Percentiles rank a stretch among this genome's conserved stretches.
phyloP scores from a whole-genome alignment of 306 rosid species.

The Biancaea sappan region DNA sequence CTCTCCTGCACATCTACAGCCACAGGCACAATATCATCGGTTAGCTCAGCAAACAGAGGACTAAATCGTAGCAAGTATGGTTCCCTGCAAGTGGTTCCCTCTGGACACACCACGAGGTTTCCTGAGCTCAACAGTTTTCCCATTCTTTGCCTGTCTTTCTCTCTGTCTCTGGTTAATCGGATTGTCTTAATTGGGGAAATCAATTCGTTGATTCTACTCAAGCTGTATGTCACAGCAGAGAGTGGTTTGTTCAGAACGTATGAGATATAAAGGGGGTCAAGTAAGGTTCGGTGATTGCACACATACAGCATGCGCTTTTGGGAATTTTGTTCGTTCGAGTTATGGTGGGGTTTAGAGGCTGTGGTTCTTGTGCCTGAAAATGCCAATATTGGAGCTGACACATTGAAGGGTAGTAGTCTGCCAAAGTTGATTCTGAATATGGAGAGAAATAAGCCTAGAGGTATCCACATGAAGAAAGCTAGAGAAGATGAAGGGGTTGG shows the following conservation, averaged over 20 bases:
- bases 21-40: conserved; percentile 64
- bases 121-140: conserved; percentile 44
- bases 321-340: background rate
- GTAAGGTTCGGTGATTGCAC: conserved; percentile 79
- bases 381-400: conserved; percentile 54
- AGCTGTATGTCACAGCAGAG: conserved; percentile 64
- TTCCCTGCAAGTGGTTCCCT: conserved; percentile 84
- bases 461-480: conserved; percentile 65
- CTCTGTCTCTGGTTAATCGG: conserved; percentile 55
- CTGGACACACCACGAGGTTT: conserved; percentile 73
- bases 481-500: conserved; percentile 53
- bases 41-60: conserved; percentile 68
- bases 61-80: conserved; percentile 77
- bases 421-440: conserved; percentile 45
- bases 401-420: conserved; percentile 42
- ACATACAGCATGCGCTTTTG: conserved; percentile 55
- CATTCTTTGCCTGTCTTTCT: conserved; percentile 52
- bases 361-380: conserved; percentile 58
- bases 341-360: background rate
- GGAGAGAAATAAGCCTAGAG: conserved; percentile 52
- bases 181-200: conserved; percentile 58
- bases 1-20: conserved; percentile 54
- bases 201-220: conserved; percentile 55
- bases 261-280: conserved; percentile 66
- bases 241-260: conserved; percentile 38